These are phyloP conservation scores for Naganishia albida DNA, from an alignment of 1,284 basidiomycete genomes.

Conservation along the genomic window DNA sequence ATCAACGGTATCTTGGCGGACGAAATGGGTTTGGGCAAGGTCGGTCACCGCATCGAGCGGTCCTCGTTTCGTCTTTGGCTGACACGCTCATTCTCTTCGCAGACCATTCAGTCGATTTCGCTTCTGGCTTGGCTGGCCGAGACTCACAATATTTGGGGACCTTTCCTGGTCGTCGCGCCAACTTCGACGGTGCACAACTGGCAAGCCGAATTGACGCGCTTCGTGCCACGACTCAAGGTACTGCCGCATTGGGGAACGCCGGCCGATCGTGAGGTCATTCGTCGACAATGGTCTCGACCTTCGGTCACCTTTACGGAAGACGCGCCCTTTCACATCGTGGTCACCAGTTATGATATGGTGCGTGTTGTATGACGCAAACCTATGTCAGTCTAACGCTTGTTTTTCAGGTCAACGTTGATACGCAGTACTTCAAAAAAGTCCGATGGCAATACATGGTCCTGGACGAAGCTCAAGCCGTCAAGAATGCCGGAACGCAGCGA, in stretches of 20 bases:
- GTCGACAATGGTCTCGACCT: conserved; percentile 99
- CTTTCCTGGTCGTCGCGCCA: conserved; percentile 98
- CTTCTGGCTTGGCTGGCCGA: conserved; percentile 95
- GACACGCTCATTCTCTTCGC: conserved; percentile 12
- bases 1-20: conserved; percentile 98
- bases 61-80: not conserved
- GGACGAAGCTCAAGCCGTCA: conserved; percentile 99
- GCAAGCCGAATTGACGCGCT: conserved; percentile 97
- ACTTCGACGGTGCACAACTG: conserved; percentile 98
- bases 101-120: conserved; percentile 99
- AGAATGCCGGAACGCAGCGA: conserved; percentile 92
- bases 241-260: conserved; percentile 98
- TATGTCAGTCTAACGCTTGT: not conserved
- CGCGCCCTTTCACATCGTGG: conserved; percentile 93
- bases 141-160: conserved; percentile 98
- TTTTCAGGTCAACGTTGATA: conserved; percentile 84
- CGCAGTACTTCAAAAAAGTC: conserved; percentile 95
- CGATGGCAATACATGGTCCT: conserved; percentile 99
- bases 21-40: conserved; percentile 98
- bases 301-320: conserved; percentile 94
- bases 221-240: conserved; percentile 91
- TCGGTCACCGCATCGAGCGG: conserved; percentile 43
- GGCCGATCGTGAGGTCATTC: conserved; percentile 89
- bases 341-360: conserved; percentile 96
- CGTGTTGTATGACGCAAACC: conserved; percentile 41